Base-by-base conservation (phyloP, 2,329 filamentous ascomycete genomes). In the Colletotrichum sp. region DNA sequence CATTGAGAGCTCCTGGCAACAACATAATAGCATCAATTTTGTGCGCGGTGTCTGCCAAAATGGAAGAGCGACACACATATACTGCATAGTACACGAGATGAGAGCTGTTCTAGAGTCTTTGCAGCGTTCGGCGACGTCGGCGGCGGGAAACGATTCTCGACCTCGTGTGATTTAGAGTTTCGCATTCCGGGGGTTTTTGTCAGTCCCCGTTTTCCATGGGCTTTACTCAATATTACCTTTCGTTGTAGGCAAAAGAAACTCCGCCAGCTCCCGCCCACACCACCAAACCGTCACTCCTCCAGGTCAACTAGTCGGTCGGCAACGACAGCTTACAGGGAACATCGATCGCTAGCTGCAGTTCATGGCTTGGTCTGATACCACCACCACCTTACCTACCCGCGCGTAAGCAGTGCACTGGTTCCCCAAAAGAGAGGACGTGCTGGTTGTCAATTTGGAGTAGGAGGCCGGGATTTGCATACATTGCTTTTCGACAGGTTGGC, bases 121-220 rank as follows among this genome's bases (percentile, higher is more conserved):
- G 57, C 55, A 34, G 66, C 21, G 16, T 13, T 72, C 12, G 18
- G 55, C 66, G n/a, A 4, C 26, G 39, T 61, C 21, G 57, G 64
- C 60, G 59, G 52, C 65, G 16, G 24, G n/a, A 48, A 34, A 48
- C 55, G 57, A 32, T 70, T 63, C 21, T 67, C 26, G n/a, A 32
- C 13, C 48, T 67, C 48, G 52, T 30, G 36, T 36, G 61, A 36
- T 75, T 75, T 72, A 75, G 68, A 72, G 68, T 72, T 75, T 75
- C 8, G n/a, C 21, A n/a, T 55, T 52, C 60, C 60, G 24, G 43
- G 57, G 26, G n/a, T 30, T 60, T 60, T 57, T 26, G 52, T 57
- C 57, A 60, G 16, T 28, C 16, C 26, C 30, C 26, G 18, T 32
- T 30, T 26, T 30, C 28, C 39, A 12, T 48, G 39, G 39, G 39